Percentiles rank a stretch among this genome's conserved stretches.
These are phyloP conservation scores for Dactylellina drechsleri DNA, from an alignment of 2,329 filamentous ascomycete species.

Conservation along the genomic window DNA sequence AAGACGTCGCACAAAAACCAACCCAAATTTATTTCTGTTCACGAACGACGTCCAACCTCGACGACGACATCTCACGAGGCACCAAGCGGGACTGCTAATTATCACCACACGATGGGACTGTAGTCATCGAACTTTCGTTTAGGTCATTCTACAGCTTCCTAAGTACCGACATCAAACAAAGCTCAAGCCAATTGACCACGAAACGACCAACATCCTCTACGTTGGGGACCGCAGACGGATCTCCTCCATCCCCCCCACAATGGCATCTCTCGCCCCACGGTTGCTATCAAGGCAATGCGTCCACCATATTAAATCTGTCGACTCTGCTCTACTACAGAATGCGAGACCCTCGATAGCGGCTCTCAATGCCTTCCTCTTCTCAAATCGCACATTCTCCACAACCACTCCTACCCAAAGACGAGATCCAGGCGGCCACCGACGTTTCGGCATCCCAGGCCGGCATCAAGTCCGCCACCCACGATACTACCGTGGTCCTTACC, in stretches of 20 bases:
- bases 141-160: too few species aligned
- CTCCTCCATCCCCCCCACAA: background rate
- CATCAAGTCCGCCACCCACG: constrained; percentile 95
- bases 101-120: too few species aligned
- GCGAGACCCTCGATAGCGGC: constrained; percentile 40
- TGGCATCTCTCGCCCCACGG: constrained; percentile 36
- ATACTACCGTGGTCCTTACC: constrained; percentile 91
- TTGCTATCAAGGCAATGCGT: constrained; percentile 36
- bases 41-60: too few species aligned
- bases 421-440: constrained; percentile 62
- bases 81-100: too few species aligned
- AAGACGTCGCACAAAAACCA: too few species aligned
- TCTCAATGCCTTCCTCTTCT: constrained; percentile 47
- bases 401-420: constrained; percentile 41
- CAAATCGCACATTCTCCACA: constrained; percentile 38
- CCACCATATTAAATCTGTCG: constrained; percentile 20
- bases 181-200: too few species aligned
- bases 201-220: too few species aligned
- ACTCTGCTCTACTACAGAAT: constrained; percentile 26
- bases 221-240: too few species aligned
- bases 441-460: constrained; percentile 62
- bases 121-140: too few species aligned
- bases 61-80: too few species aligned
- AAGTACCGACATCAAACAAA: too few species aligned
- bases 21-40: too few species aligned